These are phyloP conservation scores for Clonostachys chloroleuca DNA, from an alignment of 2,329 filamentous ascomycete genomes.

Conservation along the genomic window DNA sequence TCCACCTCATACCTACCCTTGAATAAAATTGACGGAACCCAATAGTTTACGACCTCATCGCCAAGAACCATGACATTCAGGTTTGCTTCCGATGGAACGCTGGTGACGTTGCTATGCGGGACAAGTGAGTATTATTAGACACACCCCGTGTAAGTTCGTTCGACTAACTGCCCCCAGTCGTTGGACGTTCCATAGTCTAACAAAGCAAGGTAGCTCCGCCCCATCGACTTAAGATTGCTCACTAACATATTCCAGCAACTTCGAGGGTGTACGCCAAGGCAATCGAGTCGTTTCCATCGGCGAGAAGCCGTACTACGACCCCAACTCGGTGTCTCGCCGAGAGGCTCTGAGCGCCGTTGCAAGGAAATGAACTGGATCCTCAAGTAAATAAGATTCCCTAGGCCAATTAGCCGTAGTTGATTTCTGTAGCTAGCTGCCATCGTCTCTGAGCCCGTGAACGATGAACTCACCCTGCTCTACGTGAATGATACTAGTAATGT, in stretches of 20 bases:
- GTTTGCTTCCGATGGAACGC: constrained; percentile 38
- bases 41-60: constrained; percentile 22
- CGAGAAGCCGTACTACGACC: constrained; percentile 49
- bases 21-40: too few relatives aligned
- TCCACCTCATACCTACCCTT: too few relatives aligned
- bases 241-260: constrained; percentile 7
- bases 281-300: constrained; percentile 47
- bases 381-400: too few relatives aligned
- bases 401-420: too few relatives aligned
- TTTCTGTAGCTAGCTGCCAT: too few relatives aligned
- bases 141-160: too few relatives aligned
- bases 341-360: background rate
- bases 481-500: too few relatives aligned
- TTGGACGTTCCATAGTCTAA: constrained; percentile 49
- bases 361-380: too few relatives aligned
- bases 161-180: constrained; percentile 12
- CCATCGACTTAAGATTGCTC: too few relatives aligned
- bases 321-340: constrained; percentile 19
- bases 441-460: too few relatives aligned
- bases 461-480: too few relatives aligned
- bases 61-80: constrained; percentile 53
- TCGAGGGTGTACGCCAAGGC: constrained; percentile 38
- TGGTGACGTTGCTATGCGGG: constrained; percentile 52
- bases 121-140: constrained; percentile 26
- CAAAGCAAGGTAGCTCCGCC: constrained; percentile 37